Percentiles rank a stretch among this genome's conserved stretches.
Conservation (phyloP, 768 basidiomycete species). For the Naganishia vaughanmartiniae region DNA sequence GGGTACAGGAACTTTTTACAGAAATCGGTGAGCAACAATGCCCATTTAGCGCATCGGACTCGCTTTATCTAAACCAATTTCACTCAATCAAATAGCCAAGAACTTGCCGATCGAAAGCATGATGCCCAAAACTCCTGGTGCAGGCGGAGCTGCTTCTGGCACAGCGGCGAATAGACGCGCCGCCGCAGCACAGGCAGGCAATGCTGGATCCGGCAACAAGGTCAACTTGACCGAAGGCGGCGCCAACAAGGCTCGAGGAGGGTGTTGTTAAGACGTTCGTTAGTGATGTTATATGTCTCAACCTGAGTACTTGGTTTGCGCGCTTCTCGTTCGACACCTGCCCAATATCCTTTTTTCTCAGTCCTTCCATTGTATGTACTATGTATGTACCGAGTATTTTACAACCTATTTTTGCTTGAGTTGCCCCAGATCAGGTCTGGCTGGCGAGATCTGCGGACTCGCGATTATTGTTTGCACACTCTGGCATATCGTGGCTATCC, state of each 20-base stretch:
- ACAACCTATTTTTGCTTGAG: conserved; percentile 16
- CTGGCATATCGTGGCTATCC: background rate
- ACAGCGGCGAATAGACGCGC: conserved; percentile 10
- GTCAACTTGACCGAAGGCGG: conserved; percentile 51
- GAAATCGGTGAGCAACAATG: conserved; percentile 73
- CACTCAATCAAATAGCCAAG: conserved; percentile 60
- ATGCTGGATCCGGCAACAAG: conserved; percentile 21
- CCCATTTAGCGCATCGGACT: background rate
- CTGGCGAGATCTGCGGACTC: background rate
- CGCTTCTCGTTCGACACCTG: background rate
- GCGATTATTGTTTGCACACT: background rate
- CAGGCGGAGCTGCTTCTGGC: conserved; percentile 60
- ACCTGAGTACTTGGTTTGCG: background rate
- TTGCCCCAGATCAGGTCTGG: background rate
- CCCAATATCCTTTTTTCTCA: background rate
- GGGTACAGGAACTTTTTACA: conserved; percentile 93
- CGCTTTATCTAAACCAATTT: background rate
- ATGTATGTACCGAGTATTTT: conserved; percentile 25
- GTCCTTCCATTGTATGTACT: background rate
- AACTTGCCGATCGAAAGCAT: conserved; percentile 92
- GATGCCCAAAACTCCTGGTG: conserved; percentile 68
- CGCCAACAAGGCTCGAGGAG: conserved; percentile 43
- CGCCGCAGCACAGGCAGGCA: conserved; percentile 16
- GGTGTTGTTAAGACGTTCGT: conserved; percentile 42
- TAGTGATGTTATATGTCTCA: background rate